phyloP scores from a whole-genome alignment of 2,329 filamentous ascomycete genomes.

The Penicillium sp. region DNA sequence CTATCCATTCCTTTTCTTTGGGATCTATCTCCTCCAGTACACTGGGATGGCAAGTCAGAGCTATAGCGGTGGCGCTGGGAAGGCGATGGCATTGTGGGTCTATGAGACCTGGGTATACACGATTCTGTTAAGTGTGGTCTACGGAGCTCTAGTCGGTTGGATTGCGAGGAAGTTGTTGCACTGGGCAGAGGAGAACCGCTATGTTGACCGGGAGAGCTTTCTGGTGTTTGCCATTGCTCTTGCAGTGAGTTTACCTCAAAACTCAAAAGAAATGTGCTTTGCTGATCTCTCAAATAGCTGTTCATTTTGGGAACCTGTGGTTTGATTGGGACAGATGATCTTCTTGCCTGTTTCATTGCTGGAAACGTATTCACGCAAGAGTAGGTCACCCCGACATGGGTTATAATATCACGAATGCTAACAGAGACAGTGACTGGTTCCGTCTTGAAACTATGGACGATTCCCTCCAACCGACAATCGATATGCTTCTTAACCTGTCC shows the following conservation, averaged over 20 bases:
- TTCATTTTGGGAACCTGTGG: constrained; percentile 87
- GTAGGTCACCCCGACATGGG: constrained; percentile 35
- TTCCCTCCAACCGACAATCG: constrained; percentile 87
- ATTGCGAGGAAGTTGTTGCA: constrained; percentile 77
- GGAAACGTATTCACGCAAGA: constrained; percentile 91
- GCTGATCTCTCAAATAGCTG: constrained; percentile 45
- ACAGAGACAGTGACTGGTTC: constrained; percentile 72
- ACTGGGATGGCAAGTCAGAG: constrained; percentile 56
- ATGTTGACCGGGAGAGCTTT: constrained; percentile 83
- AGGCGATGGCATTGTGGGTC: constrained; percentile 77
- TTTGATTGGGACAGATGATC: constrained; percentile 82
- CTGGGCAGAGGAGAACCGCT: constrained; percentile 76
- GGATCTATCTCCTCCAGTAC: constrained; percentile 79
- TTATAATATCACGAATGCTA: constrained; percentile 4
- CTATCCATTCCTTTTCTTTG: constrained; percentile 84
- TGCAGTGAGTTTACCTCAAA: constrained; percentile 52
- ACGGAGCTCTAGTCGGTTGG: constrained; percentile 76
- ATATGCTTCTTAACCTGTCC: constrained; percentile 86
- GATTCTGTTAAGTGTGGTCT: constrained; percentile 73
- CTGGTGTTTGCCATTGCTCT: constrained; percentile 81
- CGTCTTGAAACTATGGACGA: constrained; percentile 84
- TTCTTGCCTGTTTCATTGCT: constrained; percentile 87
- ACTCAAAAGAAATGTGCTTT: not conserved
- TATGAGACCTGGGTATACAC: constrained; percentile 81
- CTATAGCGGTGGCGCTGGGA: constrained; percentile 57